A percentile compares a stretch with the other conserved stretches of the same genome.
Conservation (phyloP, 805 yeast species). For the Wickerhamiella parazyma region DNA sequence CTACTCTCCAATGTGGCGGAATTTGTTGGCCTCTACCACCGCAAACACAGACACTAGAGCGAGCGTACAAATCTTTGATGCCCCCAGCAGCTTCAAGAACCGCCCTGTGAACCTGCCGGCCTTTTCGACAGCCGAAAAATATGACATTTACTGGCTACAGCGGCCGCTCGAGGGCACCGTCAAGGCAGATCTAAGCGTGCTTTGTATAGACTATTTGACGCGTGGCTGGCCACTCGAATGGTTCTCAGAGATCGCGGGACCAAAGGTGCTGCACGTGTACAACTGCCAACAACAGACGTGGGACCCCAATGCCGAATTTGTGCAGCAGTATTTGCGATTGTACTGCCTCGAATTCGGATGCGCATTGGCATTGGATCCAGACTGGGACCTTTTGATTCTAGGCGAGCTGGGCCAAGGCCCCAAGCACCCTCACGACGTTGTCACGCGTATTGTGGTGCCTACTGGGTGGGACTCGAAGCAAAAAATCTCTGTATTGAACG, state of each 20-base stretch:
- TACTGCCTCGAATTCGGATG: background rate
- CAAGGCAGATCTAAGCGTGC: background rate
- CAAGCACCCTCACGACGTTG: background rate
- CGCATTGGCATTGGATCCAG: conserved; percentile 3
- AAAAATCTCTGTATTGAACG: conserved; percentile 15
- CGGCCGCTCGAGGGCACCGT: background rate
- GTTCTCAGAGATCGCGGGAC: background rate
- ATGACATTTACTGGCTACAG: conserved; percentile 3
- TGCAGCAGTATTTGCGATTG: conserved; percentile 9
- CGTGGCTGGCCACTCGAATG: conserved; percentile 2
- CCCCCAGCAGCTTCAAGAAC: background rate
- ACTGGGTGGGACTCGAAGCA: conserved; percentile 13
- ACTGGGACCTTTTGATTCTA: background rate
- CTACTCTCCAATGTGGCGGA: conserved; percentile 1
- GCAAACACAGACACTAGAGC: background rate
- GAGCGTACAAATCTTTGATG: background rate
- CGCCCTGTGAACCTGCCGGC: background rate
- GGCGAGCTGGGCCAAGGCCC: conserved; percentile 4
- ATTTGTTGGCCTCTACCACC: conserved; percentile 5
- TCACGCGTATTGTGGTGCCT: conserved; percentile 4
- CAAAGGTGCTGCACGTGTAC: conserved; percentile 4
- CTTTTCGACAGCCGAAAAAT: background rate
- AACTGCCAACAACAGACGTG: conserved; percentile 3
- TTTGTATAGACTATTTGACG: conserved; percentile 1
- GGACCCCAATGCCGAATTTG: conserved; percentile 8